Base-by-base conservation (phyloP, 805 yeast genomes). In the Cyberlindnera petersonii region DNA sequence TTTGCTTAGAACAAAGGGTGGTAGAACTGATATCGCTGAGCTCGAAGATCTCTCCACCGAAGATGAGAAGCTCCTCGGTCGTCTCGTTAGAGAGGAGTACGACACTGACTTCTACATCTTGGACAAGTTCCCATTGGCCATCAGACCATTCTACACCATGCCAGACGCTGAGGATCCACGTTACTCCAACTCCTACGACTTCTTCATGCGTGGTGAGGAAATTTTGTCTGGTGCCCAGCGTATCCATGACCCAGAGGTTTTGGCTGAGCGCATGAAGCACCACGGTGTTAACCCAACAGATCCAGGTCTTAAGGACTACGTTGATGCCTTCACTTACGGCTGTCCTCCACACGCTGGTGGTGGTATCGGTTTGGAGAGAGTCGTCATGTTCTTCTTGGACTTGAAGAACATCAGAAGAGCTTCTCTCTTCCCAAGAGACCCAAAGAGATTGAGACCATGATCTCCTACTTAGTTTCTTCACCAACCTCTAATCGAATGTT, bases 331-430 rank as follows among this genome's bases (percentile, higher is more conserved):
- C 72, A 69, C 77, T 33, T 91, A 82, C 61, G 99, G 98, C 15
- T 91, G 97, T 73, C 83, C 96, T 48, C 98, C 99, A 35, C 99
- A 93, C 59, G 99, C 96, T 24, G 99, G 99, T 64, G 99, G 98
- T 71, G 99, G 99, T 67, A 93, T 93, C 62, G 99, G 99, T 59
- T 71, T 93, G 52, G 99, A 93, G 71, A 86, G 99, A 72, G 98
- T 93, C 24, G 87, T 93, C 48, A 93, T 93, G 98, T 93, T 93
- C 77, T 93, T 75, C 80, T 75, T 93, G 63, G 98, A 88, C 60
- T 75, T 93, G 72, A 91, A 91, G 73, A 93, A 93, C 71, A 93
- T 93, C 53, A 84, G 99, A 68, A 82, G 98, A 63, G 97, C 99
- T n/a, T 83, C 96, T 10, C 70, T 91, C 61, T 93, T 93, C 93